Base-by-base conservation (phyloP, 2,329 filamentous ascomycete species). In the Lachnellula willkommii region DNA sequence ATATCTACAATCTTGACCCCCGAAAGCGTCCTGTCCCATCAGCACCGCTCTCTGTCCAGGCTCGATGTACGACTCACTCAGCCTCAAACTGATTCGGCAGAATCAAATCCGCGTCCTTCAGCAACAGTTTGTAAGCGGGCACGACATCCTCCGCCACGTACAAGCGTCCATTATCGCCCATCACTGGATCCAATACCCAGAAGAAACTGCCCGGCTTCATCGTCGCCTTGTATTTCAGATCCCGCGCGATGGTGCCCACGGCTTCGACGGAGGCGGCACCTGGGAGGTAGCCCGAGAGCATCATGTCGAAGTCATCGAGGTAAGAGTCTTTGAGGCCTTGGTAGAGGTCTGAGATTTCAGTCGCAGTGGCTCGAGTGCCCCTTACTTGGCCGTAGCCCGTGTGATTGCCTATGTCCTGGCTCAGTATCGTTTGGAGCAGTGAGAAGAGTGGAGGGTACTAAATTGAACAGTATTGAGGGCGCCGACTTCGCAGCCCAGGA, bases 31-130 rank as follows among this genome's bases (percentile, higher is more conserved):
- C 90, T 95, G 15, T 48, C n/a, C 26, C 22, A 47, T 63, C 47
- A 67, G 61, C 54, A 48, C 14, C 43, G 42, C 24, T 20, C 20
- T 14, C 26, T 15, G 12, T 36, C 47, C 22, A 40, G 17, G 17
- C 20, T 12, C 28, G 6, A 42, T 12, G 48, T 12, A 37, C 20
- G 52, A 74, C 85, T 64, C 76, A 95, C 90, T 99, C 93, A 45
- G 92, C 90, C 75, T 99, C 94, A 64, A 96, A 99, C 66, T 97
- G 93, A 70, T 99, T 99, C 4, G 94, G 94, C 15, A 97, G 75
- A 54, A 99, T 95, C 63, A 99, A 72, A 72, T 99, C 94, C 2
- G 94, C 93, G 65, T 93, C 80, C 37, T 79, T 79, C 22, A 97
- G 77, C 55, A 96, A 77, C 24, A 78, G 78, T 73, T 90, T 93